Evolutionary conservation across 2,329 filamentous ascomycete genomes (phyloP), one percentile per base, ranked within the genome.

Genomic region (Apiospora sp.): DNA sequence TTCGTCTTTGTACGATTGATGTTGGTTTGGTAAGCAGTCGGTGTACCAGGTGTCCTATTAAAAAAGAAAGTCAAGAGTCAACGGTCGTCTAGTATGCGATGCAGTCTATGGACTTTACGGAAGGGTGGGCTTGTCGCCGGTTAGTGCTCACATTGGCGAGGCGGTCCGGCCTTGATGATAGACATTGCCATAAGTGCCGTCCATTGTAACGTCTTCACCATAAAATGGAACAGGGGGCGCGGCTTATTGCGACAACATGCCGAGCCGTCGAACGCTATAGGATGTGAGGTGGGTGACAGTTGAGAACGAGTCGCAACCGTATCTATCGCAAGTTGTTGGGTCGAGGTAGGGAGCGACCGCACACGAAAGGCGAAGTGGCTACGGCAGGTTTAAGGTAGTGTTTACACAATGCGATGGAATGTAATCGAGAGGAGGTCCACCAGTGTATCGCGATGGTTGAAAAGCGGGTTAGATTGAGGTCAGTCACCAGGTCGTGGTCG

Each of bases 1-100:
- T 92, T 93, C 71, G 95, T 98, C 85, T 97, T 97, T 72, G 91
- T 89, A 74, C 96, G 92, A 83, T 94, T 96, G 68, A 98, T 92
- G 81, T 98, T 97, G 70, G 94, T 90, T 81, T 93, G 93, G 84
- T 95, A 98, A 37, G 83, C 70, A 49, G 71, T 68, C 54, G 70
- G 58, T 12, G 76, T 75, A 49, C 75, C 72, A 13, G 78, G 75
- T 22, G 76, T 73, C 73, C 78, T 79, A 41, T 41, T 13, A 22
- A 34, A 46, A 41, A 1, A n/a, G 16, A n/a, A 7, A 34, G 16
- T 41, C 58, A 13, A 19, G 34, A 41, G 58, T 64, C 19, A 64
- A 64, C 34, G 10, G 30, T 19, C 12, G 58, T 37, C 34, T 64
- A 64, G 34, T 41, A 13, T 41, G 16, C 3, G 58, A 12, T 14